Conservation (phyloP, 352 stramenopile genomes). For the Pythium plurisporium region DNA sequence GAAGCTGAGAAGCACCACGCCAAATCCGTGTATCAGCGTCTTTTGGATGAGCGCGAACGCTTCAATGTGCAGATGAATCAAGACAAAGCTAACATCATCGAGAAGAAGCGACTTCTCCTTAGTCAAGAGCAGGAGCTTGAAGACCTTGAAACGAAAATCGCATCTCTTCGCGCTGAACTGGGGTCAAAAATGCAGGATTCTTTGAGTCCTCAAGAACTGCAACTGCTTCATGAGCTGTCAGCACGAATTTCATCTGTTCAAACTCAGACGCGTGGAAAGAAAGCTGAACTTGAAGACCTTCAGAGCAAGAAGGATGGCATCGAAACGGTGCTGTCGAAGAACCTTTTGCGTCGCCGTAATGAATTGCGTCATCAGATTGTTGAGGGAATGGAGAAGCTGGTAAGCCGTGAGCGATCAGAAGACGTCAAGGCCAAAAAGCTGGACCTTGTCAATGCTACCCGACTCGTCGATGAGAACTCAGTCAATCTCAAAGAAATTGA, state of each 20-base stretch:
- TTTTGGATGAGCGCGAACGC: conserved; percentile 80
- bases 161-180: conserved; percentile 52
- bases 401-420: conserved; percentile 58
- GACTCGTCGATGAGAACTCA: conserved; percentile 61
- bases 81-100: conserved; percentile 44
- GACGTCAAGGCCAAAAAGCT: conserved; percentile 86
- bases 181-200: conserved; percentile 73
- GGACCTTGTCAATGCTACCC: conserved; percentile 82
- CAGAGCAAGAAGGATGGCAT: conserved; percentile 84
- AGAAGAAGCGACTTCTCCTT: conserved; percentile 54
- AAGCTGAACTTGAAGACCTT: conserved; percentile 83
- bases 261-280: conserved; percentile 83
- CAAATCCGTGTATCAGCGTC: conserved; percentile 63
- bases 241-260: conserved; percentile 73
- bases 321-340: conserved; percentile 89
- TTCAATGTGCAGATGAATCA: conserved; percentile 70
- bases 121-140: conserved; percentile 62
- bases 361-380: conserved; percentile 60
- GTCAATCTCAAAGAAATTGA: conserved; percentile 60
- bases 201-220: conserved; percentile 49
- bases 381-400: conserved; percentile 57
- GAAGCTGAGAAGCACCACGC: conserved; percentile 74
- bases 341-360: conserved; percentile 85
- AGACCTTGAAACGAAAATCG: conserved; percentile 48
- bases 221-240: conserved; percentile 55